A percentile compares a stretch with the other conserved stretches of the same genome.
phyloP scores from a whole-genome alignment of 495 filamentous ascomycete genomes.

The Aspergillus biplanus region DNA sequence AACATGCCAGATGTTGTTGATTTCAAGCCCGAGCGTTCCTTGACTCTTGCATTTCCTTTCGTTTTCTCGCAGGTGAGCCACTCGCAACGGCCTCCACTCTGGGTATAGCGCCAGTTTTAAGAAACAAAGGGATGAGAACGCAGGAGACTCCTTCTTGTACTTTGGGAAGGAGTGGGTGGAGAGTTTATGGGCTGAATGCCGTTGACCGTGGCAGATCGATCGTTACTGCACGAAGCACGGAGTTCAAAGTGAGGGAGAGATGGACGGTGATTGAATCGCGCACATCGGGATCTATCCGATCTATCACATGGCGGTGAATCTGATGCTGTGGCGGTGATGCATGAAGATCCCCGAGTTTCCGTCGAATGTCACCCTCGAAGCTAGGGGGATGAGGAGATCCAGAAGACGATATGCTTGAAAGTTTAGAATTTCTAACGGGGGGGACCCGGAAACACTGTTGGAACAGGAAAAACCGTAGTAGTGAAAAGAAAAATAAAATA shows the following conservation, averaged over 20 bases:
- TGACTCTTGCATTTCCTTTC: not conserved
- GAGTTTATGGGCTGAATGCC: not conserved
- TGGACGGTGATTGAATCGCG: not conserved
- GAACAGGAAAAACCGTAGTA: no score
- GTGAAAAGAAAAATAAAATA: no score
- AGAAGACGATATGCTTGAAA: not conserved
- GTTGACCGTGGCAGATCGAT: slow-evolving; percentile 9
- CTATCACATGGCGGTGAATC: slow-evolving; percentile 31
- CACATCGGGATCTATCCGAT: slow-evolving; percentile 24
- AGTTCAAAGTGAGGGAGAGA: slow-evolving; percentile 4
- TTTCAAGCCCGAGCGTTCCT: not conserved
- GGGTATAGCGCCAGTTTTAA: not conserved
- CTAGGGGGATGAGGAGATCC: slow-evolving; percentile 1
- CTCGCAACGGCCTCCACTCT: slow-evolving; percentile 9
- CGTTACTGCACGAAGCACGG: slow-evolving; percentile 23
- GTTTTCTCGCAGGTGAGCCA: not conserved
- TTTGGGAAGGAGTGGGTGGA: not conserved
- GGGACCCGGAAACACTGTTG: no score
- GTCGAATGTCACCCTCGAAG: slow-evolving; percentile 17
- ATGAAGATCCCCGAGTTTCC: slow-evolving; percentile 16
- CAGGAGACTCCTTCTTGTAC: not conserved
- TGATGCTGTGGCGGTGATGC: slow-evolving; percentile 11
- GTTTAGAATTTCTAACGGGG: not conserved
- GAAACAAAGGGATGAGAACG: not conserved
- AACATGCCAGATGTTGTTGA: no score